Base-by-base conservation (phyloP, 2,329 filamentous ascomycete species). In the Fusarium mundagurra region DNA sequence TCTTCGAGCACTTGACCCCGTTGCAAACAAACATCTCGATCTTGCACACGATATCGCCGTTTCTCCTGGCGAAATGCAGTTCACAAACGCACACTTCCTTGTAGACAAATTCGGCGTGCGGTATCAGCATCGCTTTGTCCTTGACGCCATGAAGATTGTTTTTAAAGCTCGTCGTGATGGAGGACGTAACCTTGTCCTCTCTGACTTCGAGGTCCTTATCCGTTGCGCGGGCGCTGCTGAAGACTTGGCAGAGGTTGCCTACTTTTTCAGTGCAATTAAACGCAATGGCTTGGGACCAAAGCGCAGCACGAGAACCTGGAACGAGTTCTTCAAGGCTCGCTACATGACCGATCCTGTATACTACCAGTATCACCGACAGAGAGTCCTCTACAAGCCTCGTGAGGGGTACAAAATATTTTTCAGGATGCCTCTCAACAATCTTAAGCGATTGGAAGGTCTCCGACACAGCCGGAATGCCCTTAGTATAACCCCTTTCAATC, bases 1-100 rank as follows among this genome's bases (percentile, higher is more conserved):
- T 16, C 80, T 95, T 36, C 86, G 87, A 39, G 85, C 86, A 10
- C 81, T 95, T 14, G 90, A 93, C 65, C 92, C 92, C 0, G 76
- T 88, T 9, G 77, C 81, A 29, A 81, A 90, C 24, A 79, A 82
- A 27, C 81, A 86, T 18, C 79, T 89, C 27, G 91, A 92, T 78
- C 79, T 85, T 8, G 82, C 83, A 17, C 78, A 86, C 41, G 83
- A 84, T 22, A 69, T 86, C 24, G 71, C 77, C 22, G 80, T 88
- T 59, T 74, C 81, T 8, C 64, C 75, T 20, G 86, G 80, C 74
- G 87, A 83, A 77, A 82, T 80, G 12, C 79, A 84, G 36, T 80
- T 82, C 61, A 84, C 84, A 2, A 80, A 84, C 34, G 72, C 85
- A 44, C 77, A 79, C 10, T 72, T 78, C 7, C 72, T 82, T 17